These are phyloP conservation scores for Penicillium sp. DNA, from an alignment of 2,329 filamentous ascomycete species.

Conservation along the genomic window DNA sequence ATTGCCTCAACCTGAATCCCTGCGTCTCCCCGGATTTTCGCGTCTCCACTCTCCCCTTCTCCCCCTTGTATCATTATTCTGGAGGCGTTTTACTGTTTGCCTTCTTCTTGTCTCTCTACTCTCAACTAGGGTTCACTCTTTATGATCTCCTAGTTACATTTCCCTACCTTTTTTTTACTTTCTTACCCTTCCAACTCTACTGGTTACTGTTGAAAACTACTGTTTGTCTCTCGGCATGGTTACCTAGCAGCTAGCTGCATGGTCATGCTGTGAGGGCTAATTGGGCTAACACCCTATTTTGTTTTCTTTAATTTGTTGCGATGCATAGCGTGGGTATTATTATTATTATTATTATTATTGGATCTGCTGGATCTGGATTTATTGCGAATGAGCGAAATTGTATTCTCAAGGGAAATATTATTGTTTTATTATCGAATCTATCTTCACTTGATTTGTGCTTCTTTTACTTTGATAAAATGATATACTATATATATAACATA, in stretches of 20 bases:
- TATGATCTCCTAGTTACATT: neutral
- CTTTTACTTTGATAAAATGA: neutral
- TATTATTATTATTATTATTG: constrained; percentile 11
- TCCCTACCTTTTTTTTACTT: neutral
- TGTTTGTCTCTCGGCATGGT: neutral
- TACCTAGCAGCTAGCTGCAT: constrained; percentile 21
- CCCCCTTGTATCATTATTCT: constrained; percentile 25
- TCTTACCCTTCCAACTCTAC: constrained; percentile 8
- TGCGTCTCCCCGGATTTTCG: constrained; percentile 14
- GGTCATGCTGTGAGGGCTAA: constrained; percentile 4
- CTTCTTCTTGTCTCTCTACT: neutral
- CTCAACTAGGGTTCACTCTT: neutral
- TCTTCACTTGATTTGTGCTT: neutral
- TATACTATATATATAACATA: neutral
- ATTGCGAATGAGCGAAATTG: constrained; percentile 21
- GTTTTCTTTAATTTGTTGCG: constrained; percentile 11
- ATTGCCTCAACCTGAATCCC: neutral
- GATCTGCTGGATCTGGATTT: constrained; percentile 14
- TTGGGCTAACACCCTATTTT: neutral
- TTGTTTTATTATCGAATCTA: constrained; percentile 1
- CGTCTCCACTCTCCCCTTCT: constrained; percentile 8
- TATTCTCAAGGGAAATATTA: constrained; percentile 8
- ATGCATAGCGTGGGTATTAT: constrained; percentile 35
- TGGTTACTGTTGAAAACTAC: constrained; percentile 1
- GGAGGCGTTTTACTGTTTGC: neutral